phyloP scores from a whole-genome alignment of 345 rosid species.

The Ceriops tagal region DNA sequence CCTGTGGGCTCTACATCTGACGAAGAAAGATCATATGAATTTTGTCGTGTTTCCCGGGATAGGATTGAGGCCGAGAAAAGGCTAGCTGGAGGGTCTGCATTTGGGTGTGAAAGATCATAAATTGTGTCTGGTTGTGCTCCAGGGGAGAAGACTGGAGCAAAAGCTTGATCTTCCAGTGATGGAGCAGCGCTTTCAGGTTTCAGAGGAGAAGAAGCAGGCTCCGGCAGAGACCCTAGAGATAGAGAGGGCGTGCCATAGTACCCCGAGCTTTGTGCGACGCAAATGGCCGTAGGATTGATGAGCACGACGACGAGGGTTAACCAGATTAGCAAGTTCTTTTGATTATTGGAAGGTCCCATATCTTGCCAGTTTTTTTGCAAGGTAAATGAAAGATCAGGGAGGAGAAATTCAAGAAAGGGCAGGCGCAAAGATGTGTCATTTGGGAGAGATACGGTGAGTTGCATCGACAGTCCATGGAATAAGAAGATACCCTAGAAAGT shows the following conservation, averaged over 20 bases:
- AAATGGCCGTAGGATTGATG: slow-evolving; percentile 21
- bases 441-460: background rate
- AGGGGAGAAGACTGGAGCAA: background rate
- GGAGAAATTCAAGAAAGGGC: background rate
- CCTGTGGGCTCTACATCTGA: too few relatives aligned
- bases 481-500: slow-evolving; percentile 5
- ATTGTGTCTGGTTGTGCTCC: too few relatives aligned
- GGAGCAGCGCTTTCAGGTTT: background rate
- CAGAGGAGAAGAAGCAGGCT: background rate
- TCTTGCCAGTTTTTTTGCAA: background rate
- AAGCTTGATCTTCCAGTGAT: background rate
- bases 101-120: background rate
- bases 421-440: background rate
- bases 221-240: background rate
- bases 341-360: slow-evolving; percentile 15
- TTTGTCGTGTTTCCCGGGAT: too few relatives aligned
- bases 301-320: slow-evolving; percentile 11
- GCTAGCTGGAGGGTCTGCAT: background rate
- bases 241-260: background rate
- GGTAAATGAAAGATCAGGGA: background rate
- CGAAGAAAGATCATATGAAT: too few relatives aligned
- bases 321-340: slow-evolving; percentile 9
- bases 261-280: background rate
- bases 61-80: background rate
- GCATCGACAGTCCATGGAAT: background rate